Base-by-base conservation (phyloP, 2,329 filamentous ascomycete species). In the Xylariales sp. region DNA sequence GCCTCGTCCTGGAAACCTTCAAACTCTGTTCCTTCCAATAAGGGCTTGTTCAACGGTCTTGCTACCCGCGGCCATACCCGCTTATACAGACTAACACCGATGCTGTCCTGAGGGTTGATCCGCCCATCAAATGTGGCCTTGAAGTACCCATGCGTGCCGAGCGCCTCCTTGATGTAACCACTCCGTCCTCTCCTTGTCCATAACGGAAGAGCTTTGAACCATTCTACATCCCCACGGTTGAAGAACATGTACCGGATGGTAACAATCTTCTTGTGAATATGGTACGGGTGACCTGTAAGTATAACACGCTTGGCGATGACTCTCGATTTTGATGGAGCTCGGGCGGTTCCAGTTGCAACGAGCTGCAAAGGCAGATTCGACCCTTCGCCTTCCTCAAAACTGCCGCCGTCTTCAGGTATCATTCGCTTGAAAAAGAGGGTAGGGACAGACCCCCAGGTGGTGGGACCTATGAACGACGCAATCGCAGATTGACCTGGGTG, bases 231-330 rank as follows among this genome's bases (percentile, higher is more conserved):
- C 56, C 91, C 88, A 36, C 85, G 74, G 71, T 91, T 94, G 80
- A 98, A 98, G 76, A 98, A 98, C 94, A 98, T 98, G 76, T 98
- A 98, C 21, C 93, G 84, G 34, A 98, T 84, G 1, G 94, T 98
- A 45, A 98, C 93, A 18, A 98, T 74, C 65, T 86, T 89, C 77
- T 95, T 96, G 79, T 98, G 88, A 62, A 98, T 98, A 70, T 98
- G 95, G 76, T 88, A 96, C 0, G 94, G 93, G 60, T 98, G 91
- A 12, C 93, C 94, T 0, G 93, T 95, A 43, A 98, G 75, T 50
- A 97, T 87, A 53, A 95, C 82, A 39, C 93, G 84, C 70, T 98
- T 98, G 55, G 91, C 90, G 46, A 98, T 81, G 42, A 98, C 84
- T 28, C 93, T 84, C 56, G 60, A 80, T 59, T 65, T 90, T 63